These are phyloP conservation scores for Phellopilus nigrolimitatus DNA, from an alignment of 1,284 basidiomycete species.

Conservation along the genomic window DNA sequence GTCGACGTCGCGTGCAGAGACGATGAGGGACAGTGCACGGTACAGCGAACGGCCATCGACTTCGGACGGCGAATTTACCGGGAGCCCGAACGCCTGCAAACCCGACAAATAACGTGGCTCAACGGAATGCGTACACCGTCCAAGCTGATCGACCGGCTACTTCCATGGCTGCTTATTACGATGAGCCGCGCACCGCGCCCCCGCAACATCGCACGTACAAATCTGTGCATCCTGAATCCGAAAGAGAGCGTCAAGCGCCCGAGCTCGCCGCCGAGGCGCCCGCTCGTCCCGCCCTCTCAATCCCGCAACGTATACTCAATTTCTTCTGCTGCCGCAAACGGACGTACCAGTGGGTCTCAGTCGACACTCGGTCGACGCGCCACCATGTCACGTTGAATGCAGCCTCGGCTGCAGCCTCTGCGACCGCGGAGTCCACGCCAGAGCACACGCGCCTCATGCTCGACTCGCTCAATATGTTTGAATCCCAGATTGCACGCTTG, in stretches of 20 bases:
- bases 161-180: slow-evolving; percentile 44
- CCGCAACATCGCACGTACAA: slow-evolving; percentile 32
- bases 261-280: slow-evolving; percentile 1
- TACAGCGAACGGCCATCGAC: slow-evolving; percentile 8
- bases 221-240: slow-evolving; percentile 28
- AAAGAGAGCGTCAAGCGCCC: slow-evolving; percentile 15
- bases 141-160: slow-evolving; percentile 39
- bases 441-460: slow-evolving; percentile 66
- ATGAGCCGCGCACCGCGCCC: slow-evolving; percentile 35
- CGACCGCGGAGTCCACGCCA: slow-evolving; percentile 25
- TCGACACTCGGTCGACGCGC: slow-evolving; percentile 7
- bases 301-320: slow-evolving; percentile 1
- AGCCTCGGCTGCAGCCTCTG: slow-evolving; percentile 5
- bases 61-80: slow-evolving; percentile 3
- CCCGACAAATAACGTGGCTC: slow-evolving; percentile 15
- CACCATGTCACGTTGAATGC: slow-evolving; percentile 8
- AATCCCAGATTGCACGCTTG: slow-evolving; percentile 52
- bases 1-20: not conserved
- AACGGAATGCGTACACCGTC: slow-evolving; percentile 24
- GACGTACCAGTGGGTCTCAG: slow-evolving; percentile 8
- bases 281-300: slow-evolving; percentile 18
- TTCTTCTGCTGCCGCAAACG: slow-evolving; percentile 8
- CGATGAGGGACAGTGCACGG: slow-evolving; percentile 7
- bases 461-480: slow-evolving; percentile 66
- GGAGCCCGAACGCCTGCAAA: slow-evolving; percentile 27